Evolutionary conservation across 192 early-diverging fungal genomes (phyloP), one percentile per base, ranked within the genome.

Genomic region (Entomortierella beljakovae): DNA sequence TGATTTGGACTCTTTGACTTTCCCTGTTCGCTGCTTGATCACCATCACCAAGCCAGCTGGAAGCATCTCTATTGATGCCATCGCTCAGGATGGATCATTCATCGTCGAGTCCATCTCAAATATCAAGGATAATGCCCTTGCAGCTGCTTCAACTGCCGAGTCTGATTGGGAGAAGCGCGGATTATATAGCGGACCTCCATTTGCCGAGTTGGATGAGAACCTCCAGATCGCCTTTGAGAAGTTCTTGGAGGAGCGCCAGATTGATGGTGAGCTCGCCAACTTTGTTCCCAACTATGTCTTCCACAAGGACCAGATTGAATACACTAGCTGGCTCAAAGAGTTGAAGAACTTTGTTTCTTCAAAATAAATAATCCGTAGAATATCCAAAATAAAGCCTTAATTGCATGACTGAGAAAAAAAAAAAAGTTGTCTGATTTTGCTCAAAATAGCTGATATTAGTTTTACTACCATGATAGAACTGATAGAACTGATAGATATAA

Each of bases 291-390:
- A 88, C 70, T 99, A 93, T 83, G 88, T 96, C 64, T 94, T 96
- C 85, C 88, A 87, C 86, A 99, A 98, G 90, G 97, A 99, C 87
- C 95, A 97, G 86, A 82, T 89, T 63, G 97, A 99, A 87, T 99
- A 99, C 81, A 73, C 88, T 16, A 76, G 86, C 68, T 99, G 97
- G 97, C 83, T 99, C 34, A 83, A 91, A 63, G 87, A 90, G 35
- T 90, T 97, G 60, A 90, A 89, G 64, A 82, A 85, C 25, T 97
- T 97, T 80, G 88, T 99, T 56, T 75, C 87, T 33, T 84, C 89
- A 31, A 81, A 81, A 64, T 89, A 83, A 83, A 70, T 22, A 59
- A 46, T 3, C 3, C 11, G 43, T 10, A 46, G 20, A 46, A n/a
- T n/a, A n/a, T n/a, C n/a, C n/a, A n/a, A 11, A 46, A 46, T 46